phyloP scores from a whole-genome alignment of 257 asterid species.

The Cordia subcordata region DNA sequence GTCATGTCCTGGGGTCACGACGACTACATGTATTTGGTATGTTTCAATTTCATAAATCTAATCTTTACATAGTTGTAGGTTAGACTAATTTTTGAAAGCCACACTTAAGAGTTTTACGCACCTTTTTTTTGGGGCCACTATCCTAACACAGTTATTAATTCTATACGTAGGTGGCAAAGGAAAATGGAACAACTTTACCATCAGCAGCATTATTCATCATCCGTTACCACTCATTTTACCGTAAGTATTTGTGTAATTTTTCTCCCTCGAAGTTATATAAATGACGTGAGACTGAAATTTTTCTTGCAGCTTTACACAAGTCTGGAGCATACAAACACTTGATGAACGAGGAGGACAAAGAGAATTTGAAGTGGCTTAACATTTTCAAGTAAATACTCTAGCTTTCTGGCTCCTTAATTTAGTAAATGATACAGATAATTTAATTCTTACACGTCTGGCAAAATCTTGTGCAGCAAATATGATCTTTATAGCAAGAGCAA shows the following conservation, averaged over 20 bases:
- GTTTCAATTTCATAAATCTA: background rate
- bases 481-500: slow-evolving; percentile 22
- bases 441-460: background rate
- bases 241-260: slow-evolving; percentile 12
- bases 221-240: slow-evolving; percentile 33
- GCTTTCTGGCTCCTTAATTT: too few relatives aligned
- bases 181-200: slow-evolving; percentile 29
- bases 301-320: slow-evolving; percentile 11
- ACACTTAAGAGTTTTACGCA: too few relatives aligned
- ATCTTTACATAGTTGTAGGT: too few relatives aligned
- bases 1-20: slow-evolving; percentile 24
- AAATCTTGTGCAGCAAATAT: slow-evolving; percentile 14
- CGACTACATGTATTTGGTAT: slow-evolving; percentile 20
- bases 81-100: too few relatives aligned
- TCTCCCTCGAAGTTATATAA: background rate
- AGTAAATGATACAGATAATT: background rate
- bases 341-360: slow-evolving; percentile 16
- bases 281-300: background rate
- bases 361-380: slow-evolving; percentile 21
- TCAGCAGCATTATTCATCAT: slow-evolving; percentile 24
- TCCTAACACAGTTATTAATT: too few relatives aligned
- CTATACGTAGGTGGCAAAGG: slow-evolving; percentile 23
- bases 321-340: slow-evolving; percentile 11
- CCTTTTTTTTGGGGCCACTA: background rate
- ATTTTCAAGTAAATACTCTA: slow-evolving; percentile 9